Evolutionary conservation across 192 early-diverging fungal genomes (phyloP), one percentile per base, ranked within the genome.

Genomic region (Entophlyctis luteolus): DNA sequence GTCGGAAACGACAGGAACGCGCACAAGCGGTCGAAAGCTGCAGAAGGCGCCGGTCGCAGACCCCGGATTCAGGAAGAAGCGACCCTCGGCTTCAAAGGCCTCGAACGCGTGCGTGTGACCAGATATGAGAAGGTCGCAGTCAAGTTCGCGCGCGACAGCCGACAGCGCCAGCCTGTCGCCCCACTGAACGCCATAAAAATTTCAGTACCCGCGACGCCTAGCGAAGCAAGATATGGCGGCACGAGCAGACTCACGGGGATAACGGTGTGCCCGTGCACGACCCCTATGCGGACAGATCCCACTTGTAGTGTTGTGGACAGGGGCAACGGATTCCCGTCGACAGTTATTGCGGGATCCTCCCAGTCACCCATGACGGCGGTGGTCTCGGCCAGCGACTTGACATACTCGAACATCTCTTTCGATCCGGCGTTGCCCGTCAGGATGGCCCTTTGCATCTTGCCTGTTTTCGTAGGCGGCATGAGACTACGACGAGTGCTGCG

Each of bases 1-100:
- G 10, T 25, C 62, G n/a, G 48, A 37, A 18, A 55, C 36, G 28
- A 48, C 22, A n/a, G 62, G 62, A 23, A 63, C 62, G 0, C 62
- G 45, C 27, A 56, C 55, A 27, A 70, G 62, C 23, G 55, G 63
- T 28, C 38, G 23, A 4, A 65, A 54, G 25, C 35, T n/a, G 28
- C 49, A 48, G 42, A 77, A 94, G 0, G 91, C 91, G 27, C 95
- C 96, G 0, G 96, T 98, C 16, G 94, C 91, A 34, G 88, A 91
- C n/a, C 96, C 96, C 1, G 96, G 96, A 72, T 97, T 93, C 32
- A 96, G 84, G 73, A 92, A 98, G 63, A 95, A 94, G 70, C 89
- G 79, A 14, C 93, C 93, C 33, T 98, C 91, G 55, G 87, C 76
- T 75, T 98, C 96, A 77, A 87, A 94, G 28, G 93, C 93, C 67